These are phyloP conservation scores for Ehretia macrophylla DNA, from an alignment of 257 asterid genomes.

Conservation along the genomic window DNA sequence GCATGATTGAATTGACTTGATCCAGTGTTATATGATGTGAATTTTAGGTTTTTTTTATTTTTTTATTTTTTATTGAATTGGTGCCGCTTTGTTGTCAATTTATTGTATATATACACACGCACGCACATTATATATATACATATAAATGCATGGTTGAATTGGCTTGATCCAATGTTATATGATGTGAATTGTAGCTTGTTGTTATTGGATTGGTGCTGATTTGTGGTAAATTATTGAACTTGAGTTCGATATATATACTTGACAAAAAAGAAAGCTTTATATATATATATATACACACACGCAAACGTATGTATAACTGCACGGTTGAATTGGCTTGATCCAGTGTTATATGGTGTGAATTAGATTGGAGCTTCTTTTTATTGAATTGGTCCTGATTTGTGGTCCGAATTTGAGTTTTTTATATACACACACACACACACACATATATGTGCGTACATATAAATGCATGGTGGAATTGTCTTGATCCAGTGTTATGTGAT, in stretches of 20 bases:
- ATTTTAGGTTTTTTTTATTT: background rate
- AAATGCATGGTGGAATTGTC: background rate
- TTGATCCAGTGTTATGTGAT: slow-evolving; percentile 1
- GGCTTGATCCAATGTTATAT: background rate
- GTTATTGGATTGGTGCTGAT: background rate
- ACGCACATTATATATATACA: no score
- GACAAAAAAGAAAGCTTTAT: no score
- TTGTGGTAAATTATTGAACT: no score
- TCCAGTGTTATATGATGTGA: slow-evolving; percentile 5
- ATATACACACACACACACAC: no score
- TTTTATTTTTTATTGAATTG: background rate
- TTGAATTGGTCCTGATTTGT: background rate
- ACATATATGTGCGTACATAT: no score
- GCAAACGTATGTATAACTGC: no score
- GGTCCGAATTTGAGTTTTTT: no score
- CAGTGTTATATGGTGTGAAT: slow-evolving; percentile 4
- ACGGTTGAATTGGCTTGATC: background rate
- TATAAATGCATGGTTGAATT: background rate
- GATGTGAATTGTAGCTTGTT: slow-evolving; percentile 5
- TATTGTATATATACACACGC: no score
- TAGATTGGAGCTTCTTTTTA: background rate
- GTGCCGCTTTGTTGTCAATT: background rate
- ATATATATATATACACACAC: no score
- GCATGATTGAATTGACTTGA: background rate
- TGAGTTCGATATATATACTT: no score